Conservation (phyloP, 2,329 filamentous ascomycete genomes). For the Colletotrichum coccodes region DNA sequence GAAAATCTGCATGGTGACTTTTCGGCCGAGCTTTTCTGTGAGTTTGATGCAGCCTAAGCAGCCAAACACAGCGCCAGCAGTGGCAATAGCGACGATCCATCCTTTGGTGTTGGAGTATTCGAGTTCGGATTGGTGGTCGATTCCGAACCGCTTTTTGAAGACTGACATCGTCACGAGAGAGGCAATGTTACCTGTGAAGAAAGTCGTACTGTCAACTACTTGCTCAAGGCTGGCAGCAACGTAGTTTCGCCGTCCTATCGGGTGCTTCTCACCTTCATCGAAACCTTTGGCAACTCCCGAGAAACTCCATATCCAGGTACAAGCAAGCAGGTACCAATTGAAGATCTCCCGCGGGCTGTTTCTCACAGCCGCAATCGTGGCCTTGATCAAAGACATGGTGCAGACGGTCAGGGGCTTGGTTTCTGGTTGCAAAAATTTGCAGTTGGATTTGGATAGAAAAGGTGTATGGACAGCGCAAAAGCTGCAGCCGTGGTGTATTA, state of each 20-base stretch:
- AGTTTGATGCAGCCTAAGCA: constrained; percentile 40
- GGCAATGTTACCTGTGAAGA: constrained; percentile 39
- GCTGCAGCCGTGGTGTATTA: no score
- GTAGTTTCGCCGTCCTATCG: not conserved
- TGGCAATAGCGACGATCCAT: constrained; percentile 44
- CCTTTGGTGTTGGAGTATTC: constrained; percentile 43
- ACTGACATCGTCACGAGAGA: constrained; percentile 41
- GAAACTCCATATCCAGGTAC: constrained; percentile 41
- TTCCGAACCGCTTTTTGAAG: constrained; percentile 39
- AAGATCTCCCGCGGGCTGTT: constrained; percentile 41
- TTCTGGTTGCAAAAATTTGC: no score
- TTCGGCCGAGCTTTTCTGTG: constrained; percentile 38
- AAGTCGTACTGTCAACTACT: not conserved
- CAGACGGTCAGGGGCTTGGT: not conserved
- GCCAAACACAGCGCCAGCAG: constrained; percentile 42
- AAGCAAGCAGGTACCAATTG: constrained; percentile 40
- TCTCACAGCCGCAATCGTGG: constrained; percentile 39
- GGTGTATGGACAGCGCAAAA: no score
- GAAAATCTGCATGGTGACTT: constrained; percentile 37
- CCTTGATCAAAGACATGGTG: constrained; percentile 36
- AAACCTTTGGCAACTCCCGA: constrained; percentile 43
- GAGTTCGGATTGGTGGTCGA: constrained; percentile 36
- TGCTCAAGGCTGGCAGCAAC: no score
- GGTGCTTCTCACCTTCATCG: constrained; percentile 38
- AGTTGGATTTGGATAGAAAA: no score